phyloP scores from a whole-genome alignment of 1,139 yeast genomes.

The Candida frijolesensis region DNA sequence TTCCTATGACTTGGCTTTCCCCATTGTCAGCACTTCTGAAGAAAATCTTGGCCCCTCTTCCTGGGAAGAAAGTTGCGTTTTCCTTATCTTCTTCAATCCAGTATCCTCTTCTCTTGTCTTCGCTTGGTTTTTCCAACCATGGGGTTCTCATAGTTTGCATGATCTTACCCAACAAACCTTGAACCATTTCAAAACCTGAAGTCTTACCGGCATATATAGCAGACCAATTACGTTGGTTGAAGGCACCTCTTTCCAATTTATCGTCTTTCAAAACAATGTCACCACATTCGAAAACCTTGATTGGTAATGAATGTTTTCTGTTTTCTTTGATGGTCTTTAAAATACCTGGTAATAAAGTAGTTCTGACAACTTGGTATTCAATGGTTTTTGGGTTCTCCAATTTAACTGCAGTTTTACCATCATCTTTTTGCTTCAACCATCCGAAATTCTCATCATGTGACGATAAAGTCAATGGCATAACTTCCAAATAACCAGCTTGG shows the following conservation, averaged over 20 bases:
- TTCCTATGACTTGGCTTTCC: constrained; percentile 66
- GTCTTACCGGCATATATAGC: constrained; percentile 94
- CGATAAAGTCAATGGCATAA: constrained; percentile 90
- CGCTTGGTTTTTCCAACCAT: constrained; percentile 65
- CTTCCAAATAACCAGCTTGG: constrained; percentile 96
- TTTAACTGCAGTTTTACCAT: constrained; percentile 76
- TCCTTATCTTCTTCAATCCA: constrained; percentile 77
- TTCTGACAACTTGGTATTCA: constrained; percentile 97
- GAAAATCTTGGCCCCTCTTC: constrained; percentile 89
- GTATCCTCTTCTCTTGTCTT: constrained; percentile 68
- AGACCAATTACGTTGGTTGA: constrained; percentile 91
- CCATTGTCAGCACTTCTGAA: constrained; percentile 67
- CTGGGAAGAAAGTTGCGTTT: constrained; percentile 86
- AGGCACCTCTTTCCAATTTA: constrained; percentile 82
- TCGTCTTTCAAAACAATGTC: constrained; percentile 89
- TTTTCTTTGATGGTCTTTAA: constrained; percentile 95
- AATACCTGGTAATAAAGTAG: constrained; percentile 90
- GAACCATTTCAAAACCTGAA: constrained; percentile 92
- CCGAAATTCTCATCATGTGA: constrained; percentile 96
- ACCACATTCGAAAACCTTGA: constrained; percentile 92
- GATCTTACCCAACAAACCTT: constrained; percentile 90
- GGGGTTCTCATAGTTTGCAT: constrained; percentile 95
- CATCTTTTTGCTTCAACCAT: constrained; percentile 76
- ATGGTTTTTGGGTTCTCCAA: constrained; percentile 95
- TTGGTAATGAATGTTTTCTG: constrained; percentile 93